These are phyloP conservation scores for Eucalyptus sp. DNA, from an alignment of 345 rosid species.

Conservation along the genomic window DNA sequence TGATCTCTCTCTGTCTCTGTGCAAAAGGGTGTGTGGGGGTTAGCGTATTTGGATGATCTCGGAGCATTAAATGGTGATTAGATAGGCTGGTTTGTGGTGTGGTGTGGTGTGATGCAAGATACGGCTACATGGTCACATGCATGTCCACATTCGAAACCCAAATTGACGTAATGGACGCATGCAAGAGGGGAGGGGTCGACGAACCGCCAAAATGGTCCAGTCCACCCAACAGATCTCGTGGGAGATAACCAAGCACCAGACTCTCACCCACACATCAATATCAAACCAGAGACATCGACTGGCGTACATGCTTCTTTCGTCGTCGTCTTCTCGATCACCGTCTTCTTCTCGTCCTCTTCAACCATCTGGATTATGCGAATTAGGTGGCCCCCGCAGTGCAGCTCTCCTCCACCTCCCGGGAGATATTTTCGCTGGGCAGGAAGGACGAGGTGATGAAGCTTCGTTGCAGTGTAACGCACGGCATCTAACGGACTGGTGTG, in stretches of 20 bases:
- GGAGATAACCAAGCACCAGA: not conserved
- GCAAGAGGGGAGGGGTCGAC: conserved; percentile 26
- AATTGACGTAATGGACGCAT: not conserved
- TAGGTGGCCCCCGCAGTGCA: not conserved
- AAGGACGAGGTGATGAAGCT: not conserved
- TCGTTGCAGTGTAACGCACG: not conserved
- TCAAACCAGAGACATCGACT: not conserved
- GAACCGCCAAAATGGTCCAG: conserved; percentile 65
- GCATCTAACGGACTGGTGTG: not conserved
- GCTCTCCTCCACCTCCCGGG: not conserved
- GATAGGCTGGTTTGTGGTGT: not conserved
- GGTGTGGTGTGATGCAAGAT: not conserved
- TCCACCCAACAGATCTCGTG: conserved; percentile 41
- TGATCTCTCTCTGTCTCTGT: not conserved
- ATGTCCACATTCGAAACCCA: not conserved
- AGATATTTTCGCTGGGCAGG: not conserved
- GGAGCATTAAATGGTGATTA: not conserved
- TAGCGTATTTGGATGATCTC: not conserved
- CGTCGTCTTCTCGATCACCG: not conserved
- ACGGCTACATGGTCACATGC: not conserved
- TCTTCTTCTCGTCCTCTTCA: not conserved
- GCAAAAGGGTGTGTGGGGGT: not conserved
- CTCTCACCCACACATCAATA: not conserved
- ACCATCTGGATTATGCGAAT: not conserved
- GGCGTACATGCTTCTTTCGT: not conserved